These are phyloP conservation scores for Citrus cavaleriei DNA, from an alignment of 345 rosid genomes.

Conservation along the genomic window DNA sequence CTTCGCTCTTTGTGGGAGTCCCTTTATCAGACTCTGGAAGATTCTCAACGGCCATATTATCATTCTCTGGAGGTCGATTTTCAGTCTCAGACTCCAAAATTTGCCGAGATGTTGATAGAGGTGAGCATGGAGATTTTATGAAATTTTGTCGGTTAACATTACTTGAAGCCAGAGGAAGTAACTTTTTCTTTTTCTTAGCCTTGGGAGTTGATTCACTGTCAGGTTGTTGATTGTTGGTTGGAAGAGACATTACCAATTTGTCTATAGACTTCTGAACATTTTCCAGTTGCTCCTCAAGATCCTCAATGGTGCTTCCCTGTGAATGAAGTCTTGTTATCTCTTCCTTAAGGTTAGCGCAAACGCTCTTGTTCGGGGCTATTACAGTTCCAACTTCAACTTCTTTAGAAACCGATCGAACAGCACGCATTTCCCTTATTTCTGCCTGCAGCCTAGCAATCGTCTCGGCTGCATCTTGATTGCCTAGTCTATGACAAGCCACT, in stretches of 20 bases:
- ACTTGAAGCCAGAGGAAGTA: conserved; percentile 78
- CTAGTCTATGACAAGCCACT: conserved; percentile 93
- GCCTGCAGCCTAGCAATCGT: conserved; percentile 96
- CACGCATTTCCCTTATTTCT: conserved; percentile 90
- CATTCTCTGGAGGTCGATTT: conserved; percentile 76
- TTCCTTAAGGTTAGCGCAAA: conserved; percentile 90
- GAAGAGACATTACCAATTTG: conserved; percentile 94
- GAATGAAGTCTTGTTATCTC: conserved; percentile 99
- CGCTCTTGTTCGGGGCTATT: conserved; percentile 73
- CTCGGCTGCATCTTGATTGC: conserved; percentile 99
- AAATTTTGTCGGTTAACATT: conserved; percentile 68
- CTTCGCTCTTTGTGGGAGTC: conserved; percentile 78
- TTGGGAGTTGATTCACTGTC: conserved; percentile 51
- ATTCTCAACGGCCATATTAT: conserved; percentile 38
- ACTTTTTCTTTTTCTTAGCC: conserved; percentile 82
- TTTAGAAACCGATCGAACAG: conserved; percentile 50
- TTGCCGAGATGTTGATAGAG: conserved; percentile 75
- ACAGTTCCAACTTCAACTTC: conserved; percentile 56
- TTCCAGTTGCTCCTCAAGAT: conserved; percentile 94
- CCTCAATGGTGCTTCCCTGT: conserved; percentile 88
- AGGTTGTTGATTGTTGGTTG: conserved; percentile 44
- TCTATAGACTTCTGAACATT: conserved; percentile 97
- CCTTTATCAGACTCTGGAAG: conserved; percentile 54
- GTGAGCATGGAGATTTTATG: conserved; percentile 87
- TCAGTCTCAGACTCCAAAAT: conserved; percentile 69